phyloP scores from a whole-genome alignment of 164 flowering plant species.

The Platanus orientalis region DNA sequence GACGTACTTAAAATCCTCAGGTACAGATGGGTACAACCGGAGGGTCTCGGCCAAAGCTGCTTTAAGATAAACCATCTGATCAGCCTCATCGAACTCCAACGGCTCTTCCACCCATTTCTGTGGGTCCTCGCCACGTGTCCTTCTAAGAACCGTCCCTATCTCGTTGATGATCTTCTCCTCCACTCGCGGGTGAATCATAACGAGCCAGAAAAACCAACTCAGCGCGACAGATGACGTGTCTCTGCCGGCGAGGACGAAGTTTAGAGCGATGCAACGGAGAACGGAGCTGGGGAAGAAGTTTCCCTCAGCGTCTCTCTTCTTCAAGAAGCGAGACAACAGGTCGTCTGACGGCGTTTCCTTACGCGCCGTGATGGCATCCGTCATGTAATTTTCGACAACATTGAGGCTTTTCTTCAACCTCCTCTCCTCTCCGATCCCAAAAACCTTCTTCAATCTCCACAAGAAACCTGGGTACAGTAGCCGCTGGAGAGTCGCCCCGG shows the following conservation, averaged over 20 bases:
- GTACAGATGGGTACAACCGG: too few species aligned
- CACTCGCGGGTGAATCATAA: too few species aligned
- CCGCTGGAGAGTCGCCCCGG: conserved; percentile 71
- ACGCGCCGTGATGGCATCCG: conserved; percentile 49
- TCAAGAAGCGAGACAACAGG: conserved; percentile 70
- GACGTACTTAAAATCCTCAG: too few species aligned
- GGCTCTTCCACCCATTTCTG: too few species aligned
- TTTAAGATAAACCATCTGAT: too few species aligned
- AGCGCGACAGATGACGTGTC: too few species aligned
- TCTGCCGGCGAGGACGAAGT: conserved; percentile 85
- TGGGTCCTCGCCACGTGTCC: too few species aligned
- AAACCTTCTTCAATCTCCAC: conserved; percentile 60
- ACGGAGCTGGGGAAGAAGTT: conserved; percentile 40
- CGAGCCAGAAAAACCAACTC: conserved; percentile 88
- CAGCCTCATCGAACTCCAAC: too few species aligned
- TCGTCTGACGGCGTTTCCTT: conserved; percentile 67
- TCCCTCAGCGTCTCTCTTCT: conserved; percentile 55
- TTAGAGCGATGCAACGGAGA: conserved; percentile 68
- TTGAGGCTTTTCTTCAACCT: conserved; percentile 42
- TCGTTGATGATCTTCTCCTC: too few species aligned
- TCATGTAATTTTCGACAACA: conserved; percentile 61
- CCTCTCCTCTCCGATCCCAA: conserved; percentile 51
- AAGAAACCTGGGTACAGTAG: conserved; percentile 60
- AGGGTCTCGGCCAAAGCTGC: too few species aligned
- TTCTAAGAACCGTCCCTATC: too few species aligned